A percentile compares a stretch with the other conserved stretches of the same genome.
Conservation (phyloP, 305 asterid species). For the Fraxinus dipetala region DNA sequence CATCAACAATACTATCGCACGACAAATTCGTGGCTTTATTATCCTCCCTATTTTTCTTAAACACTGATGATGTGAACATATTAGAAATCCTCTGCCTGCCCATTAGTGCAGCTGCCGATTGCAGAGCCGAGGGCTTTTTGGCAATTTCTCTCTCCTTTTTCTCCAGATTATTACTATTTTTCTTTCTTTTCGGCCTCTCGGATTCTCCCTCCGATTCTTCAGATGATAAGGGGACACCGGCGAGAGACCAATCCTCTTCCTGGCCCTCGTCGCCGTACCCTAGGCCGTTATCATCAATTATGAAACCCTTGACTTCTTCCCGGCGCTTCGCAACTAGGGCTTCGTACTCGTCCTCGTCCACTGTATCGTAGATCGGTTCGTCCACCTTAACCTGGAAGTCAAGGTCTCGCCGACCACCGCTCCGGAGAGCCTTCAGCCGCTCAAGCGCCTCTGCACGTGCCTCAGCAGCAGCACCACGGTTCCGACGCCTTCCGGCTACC, state of each 20-base stretch:
- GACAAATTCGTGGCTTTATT: constrained; percentile 42
- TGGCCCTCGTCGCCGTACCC: constrained; percentile 96
- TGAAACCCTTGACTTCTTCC: constrained; percentile 64
- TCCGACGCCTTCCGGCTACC: constrained; percentile 55
- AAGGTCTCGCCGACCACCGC: constrained; percentile 60
- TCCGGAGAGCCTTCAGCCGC: constrained; percentile 63
- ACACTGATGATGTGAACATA: constrained; percentile 76
- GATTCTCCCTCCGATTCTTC: constrained; percentile 73
- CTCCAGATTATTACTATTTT: constrained; percentile 40
- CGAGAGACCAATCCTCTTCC: constrained; percentile 87
- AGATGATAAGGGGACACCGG: constrained; percentile 57
- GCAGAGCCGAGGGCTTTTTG: constrained; percentile 63
- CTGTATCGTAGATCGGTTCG: constrained; percentile 73
- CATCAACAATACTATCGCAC: constrained; percentile 80
- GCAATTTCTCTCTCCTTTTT: constrained; percentile 48
- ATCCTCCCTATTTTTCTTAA: constrained; percentile 59
- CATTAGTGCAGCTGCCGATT: constrained; percentile 84
- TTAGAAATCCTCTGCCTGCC: constrained; percentile 83
- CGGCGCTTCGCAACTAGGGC: constrained; percentile 84
- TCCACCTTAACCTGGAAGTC: constrained; percentile 74
- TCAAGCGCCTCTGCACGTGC: constrained; percentile 70
- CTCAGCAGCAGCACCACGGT: constrained; percentile 43
- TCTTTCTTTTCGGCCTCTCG: constrained; percentile 61
- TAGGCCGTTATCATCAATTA: constrained; percentile 80
- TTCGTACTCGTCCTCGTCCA: constrained; percentile 79